phyloP scores from a whole-genome alignment of 2,329 filamentous ascomycete genomes.

The Zelopaecilomyces penicillatus region DNA sequence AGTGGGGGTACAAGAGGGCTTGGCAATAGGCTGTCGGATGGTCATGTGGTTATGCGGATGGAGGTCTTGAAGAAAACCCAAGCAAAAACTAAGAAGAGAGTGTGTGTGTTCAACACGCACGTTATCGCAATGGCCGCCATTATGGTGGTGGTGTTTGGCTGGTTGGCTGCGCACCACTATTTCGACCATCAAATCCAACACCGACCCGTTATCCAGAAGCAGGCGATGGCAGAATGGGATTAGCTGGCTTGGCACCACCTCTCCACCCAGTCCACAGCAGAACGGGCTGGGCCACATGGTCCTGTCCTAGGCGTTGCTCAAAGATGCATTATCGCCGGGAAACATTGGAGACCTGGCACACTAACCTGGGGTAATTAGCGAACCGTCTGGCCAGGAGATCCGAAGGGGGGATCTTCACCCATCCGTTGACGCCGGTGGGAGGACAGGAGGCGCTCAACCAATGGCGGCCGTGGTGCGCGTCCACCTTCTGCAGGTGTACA shows the following conservation, averaged over 20 bases:
- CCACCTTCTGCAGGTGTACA: slow-evolving; percentile 2
- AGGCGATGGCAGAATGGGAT: slow-evolving; percentile 7
- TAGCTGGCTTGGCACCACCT: slow-evolving; percentile 1
- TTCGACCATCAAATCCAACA: slow-evolving; percentile 1
- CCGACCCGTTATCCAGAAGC: not conserved
- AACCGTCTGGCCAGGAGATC: slow-evolving; percentile 4
- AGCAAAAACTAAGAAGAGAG: too few species aligned
- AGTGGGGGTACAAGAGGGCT: too few species aligned
- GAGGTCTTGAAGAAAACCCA: too few species aligned
- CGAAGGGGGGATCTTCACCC: slow-evolving; percentile 4
- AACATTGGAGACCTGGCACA: not conserved
- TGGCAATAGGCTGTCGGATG: too few species aligned
- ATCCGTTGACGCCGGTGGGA: slow-evolving; percentile 2
- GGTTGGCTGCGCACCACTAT: slow-evolving; percentile 4
- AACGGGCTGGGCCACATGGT: slow-evolving; percentile 6
- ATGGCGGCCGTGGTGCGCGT: slow-evolving; percentile 1
- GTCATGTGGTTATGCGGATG: too few species aligned
- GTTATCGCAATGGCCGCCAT: not conserved
- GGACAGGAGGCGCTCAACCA: not conserved
- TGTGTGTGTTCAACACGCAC: too few species aligned
- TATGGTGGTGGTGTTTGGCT: not conserved
- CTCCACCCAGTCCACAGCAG: slow-evolving; percentile 1
- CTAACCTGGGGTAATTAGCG: not conserved
- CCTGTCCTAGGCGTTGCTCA: not conserved
- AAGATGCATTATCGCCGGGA: slow-evolving; percentile 4